Base-by-base conservation (phyloP, 2,329 filamentous ascomycete genomes). In the Lithohypha guttulata region DNA sequence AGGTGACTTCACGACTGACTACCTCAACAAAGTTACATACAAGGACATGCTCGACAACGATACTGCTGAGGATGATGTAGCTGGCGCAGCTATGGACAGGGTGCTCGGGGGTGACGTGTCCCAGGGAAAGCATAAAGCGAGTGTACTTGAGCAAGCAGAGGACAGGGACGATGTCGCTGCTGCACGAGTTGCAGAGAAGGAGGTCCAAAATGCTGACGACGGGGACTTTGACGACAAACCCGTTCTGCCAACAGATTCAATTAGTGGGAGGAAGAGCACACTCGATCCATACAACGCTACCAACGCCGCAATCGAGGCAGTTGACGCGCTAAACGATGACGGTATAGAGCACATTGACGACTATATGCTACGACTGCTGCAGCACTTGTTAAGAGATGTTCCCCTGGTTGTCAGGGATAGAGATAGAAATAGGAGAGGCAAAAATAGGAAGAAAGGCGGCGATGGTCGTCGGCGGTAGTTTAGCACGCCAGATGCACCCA, bases 1-100 rank as follows among this genome's bases (percentile, higher is more conserved):
- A 58, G 91, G 91, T 46, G 86, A 89, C 50, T 98, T 98, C 59
- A 98, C 89, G 0, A 98, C 91, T 0, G 91, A 98, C 54, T 87
- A 94, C 58, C 89, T 94, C 62, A 86, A 86, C 53, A 85, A 81
- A 52, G 68, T 83, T 29, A 66, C 73, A 2, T 78, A 81, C 35
- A 70, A 75, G 25, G 82, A 84, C 44, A 78, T 83, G 35, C 67
- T 84, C 18, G 71, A 73, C 21, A 64, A 70, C 9, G 14, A 6
- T 14, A 69, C 55, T 39, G 60, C 62, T 23, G 63, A 60, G 43
- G 37, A 56, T 49, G 79, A 81, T 15, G 82, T 83, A 35, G 83
- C 83, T 2, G 82, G 81, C 43, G 80, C 77, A 4, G 86, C 86
- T 3, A 83, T 95, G 73, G 86, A 94, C 52, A 74, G 83, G 17